Conservation (phyloP, 805 yeast genomes). For the Ogataea sp. region DNA sequence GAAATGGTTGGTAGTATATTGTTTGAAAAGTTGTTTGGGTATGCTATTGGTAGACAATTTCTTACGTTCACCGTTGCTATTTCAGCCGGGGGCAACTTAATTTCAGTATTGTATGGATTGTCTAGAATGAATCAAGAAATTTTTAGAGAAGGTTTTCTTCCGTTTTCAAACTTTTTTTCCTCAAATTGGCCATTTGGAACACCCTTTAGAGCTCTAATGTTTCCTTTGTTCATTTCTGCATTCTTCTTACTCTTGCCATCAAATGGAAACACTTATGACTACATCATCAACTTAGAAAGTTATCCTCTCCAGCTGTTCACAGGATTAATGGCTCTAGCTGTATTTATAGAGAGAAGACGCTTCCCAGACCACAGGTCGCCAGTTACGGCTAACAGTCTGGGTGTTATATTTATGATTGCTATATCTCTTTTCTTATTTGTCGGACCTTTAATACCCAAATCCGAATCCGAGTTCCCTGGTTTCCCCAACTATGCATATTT, state of each 20-base stretch:
- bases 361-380: conserved; percentile 42
- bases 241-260: conserved; percentile 34
- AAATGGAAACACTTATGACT: conserved; percentile 42
- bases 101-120: conserved; percentile 45
- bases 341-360: conserved; percentile 45
- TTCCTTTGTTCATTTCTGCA: conserved; percentile 35
- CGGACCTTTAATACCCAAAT: conserved; percentile 42
- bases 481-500: conserved; percentile 44
- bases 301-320: conserved; percentile 43
- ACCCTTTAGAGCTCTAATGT: conserved; percentile 36
- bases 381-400: conserved; percentile 41
- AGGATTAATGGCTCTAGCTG: conserved; percentile 46
- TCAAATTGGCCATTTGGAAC: conserved; percentile 49
- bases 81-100: conserved; percentile 49
- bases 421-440: conserved; percentile 41
- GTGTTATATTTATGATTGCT: conserved; percentile 36
- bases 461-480: conserved; percentile 23
- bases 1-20: conserved; percentile 44
- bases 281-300: conserved; percentile 43
- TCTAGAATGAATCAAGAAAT: conserved; percentile 50
- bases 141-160: conserved; percentile 47
- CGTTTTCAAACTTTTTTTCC: conserved; percentile 41
- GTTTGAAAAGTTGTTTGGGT: conserved; percentile 44
- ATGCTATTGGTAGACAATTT: conserved; percentile 36
- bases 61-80: conserved; percentile 42